Evolutionary conservation across 1,139 yeast genomes (phyloP).

Genomic region (Geotrichum siamense): DNA sequence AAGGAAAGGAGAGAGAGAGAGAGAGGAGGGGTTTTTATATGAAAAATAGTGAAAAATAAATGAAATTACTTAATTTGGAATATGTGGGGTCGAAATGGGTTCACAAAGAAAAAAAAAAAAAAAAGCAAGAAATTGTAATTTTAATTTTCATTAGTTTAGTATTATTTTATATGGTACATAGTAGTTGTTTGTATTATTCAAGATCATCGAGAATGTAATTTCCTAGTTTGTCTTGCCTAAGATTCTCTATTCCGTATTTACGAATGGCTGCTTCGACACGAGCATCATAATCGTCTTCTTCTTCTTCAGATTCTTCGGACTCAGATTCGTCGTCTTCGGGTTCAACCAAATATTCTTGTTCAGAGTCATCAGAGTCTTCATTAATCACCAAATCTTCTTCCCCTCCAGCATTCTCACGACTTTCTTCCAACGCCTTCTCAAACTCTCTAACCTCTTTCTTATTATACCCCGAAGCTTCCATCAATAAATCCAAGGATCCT

Average conservation of each 20-base stretch:
- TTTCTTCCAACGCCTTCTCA: slow-evolving; percentile 61
- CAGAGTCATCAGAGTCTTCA: slow-evolving; percentile 33
- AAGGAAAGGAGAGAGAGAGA: background rate
- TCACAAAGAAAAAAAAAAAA: no score
- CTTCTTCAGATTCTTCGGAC: slow-evolving; percentile 35
- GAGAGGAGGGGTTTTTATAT: background rate
- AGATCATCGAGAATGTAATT: slow-evolving; percentile 58
- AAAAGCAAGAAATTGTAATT: no score
- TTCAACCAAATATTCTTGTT: slow-evolving; percentile 26
- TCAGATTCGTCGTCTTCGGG: slow-evolving; percentile 29
- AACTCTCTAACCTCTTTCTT: slow-evolving; percentile 66
- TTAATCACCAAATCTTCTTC: slow-evolving; percentile 35
- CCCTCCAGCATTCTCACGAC: slow-evolving; percentile 43
- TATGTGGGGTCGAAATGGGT: no score
- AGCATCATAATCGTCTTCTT: slow-evolving; percentile 32
- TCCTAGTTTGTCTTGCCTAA: slow-evolving; percentile 75
- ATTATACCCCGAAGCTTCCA: slow-evolving; percentile 86
- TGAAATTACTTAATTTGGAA: no score
- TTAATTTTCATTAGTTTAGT: no score
- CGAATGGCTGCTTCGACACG: slow-evolving; percentile 33
- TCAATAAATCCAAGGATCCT: slow-evolving; percentile 68
- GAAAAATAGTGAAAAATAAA: no score
- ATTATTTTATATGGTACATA: no score
- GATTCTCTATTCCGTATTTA: slow-evolving; percentile 62
- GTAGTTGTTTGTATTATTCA: no score